Base-by-base conservation (phyloP, 2,329 filamentous ascomycete species). In the Phoma herbarum region DNA sequence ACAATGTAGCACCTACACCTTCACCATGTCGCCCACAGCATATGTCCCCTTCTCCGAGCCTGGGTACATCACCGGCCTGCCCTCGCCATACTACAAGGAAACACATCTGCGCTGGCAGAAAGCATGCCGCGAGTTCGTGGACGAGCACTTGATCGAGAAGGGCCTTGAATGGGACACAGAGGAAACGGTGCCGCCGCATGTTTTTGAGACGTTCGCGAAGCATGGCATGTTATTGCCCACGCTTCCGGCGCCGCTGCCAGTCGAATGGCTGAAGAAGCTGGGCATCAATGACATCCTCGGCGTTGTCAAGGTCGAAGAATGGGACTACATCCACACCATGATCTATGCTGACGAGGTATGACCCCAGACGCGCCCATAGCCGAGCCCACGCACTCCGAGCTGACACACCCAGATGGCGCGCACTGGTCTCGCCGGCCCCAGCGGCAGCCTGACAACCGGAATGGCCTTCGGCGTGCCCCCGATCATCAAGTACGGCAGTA, bases 381-480 rank as follows among this genome's bases (percentile, higher is more conserved):
- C 20, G n/a, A n/a, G n/a, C n/a, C n/a, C n/a, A n/a, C n/a, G n/a
- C n/a, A n/a, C n/a, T n/a, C n/a, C 8, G 10, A 22, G 49, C 60
- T 61, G 49, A 64, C 35, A 46, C 22, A 20, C 37, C 4, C 60
- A 86, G 84, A 86, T 92, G 84, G 79, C 83, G 16, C 83, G 89
- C 14, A 84, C 82, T 1, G 90, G 90, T 11, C 79, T 91, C 11
- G 78, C 81, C 1, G 90, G 90, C 0, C 90, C 90, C 0, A 70
- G 81, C 0, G 85, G 82, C 4, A 86, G 86, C n/a, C 76, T 93
- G 25, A 92, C 87, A 1, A 88, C 88, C 0, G 90, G 90, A 2
- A 86, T 91, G 66, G 86, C 88, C 1, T 92, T 90, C 70, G 90
- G 89, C 6, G 83, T 92, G 1, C 88, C 90, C 0, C 88, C 89